Conservation (phyloP, 2,329 filamentous ascomycete genomes). For the Pseudogymnoascus sp. region DNA sequence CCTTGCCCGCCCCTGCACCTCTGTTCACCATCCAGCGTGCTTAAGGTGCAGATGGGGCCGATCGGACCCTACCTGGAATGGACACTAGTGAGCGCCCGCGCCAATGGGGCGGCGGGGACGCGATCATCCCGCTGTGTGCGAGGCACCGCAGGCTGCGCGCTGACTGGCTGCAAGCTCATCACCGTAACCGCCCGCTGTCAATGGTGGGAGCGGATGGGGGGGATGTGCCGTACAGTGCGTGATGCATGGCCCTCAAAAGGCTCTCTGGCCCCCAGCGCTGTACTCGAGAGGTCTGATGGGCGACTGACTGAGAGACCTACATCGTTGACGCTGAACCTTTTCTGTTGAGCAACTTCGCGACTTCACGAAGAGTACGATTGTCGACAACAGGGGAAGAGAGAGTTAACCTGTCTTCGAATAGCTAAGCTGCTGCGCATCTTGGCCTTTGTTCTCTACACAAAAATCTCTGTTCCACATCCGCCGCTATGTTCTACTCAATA, state of each 20-base stretch:
- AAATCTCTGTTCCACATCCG: neutral
- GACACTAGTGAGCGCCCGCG: neutral
- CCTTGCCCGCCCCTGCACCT: neutral
- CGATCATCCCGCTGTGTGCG: conserved; percentile 4
- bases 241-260: conserved; percentile 6
- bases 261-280: conserved; percentile 3
- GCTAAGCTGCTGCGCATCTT: conserved; percentile 7
- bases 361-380: conserved; percentile 5
- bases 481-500: neutral
- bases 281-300: conserved; percentile 2
- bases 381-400: neutral
- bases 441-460: neutral
- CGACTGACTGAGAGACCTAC: conserved; percentile 7
- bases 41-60: neutral
- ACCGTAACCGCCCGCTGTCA: conserved; percentile 6
- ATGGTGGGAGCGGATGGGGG: neutral
- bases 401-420: neutral
- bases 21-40: neutral
- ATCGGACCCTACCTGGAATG: conserved; percentile 1
- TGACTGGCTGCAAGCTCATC: neutral
- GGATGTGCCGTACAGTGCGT: neutral
- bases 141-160: neutral
- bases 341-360: neutral
- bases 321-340: neutral
- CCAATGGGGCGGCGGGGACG: conserved; percentile 1